Base-by-base conservation (phyloP, 2,329 filamentous ascomycete genomes). In the Neonectria faginata region DNA sequence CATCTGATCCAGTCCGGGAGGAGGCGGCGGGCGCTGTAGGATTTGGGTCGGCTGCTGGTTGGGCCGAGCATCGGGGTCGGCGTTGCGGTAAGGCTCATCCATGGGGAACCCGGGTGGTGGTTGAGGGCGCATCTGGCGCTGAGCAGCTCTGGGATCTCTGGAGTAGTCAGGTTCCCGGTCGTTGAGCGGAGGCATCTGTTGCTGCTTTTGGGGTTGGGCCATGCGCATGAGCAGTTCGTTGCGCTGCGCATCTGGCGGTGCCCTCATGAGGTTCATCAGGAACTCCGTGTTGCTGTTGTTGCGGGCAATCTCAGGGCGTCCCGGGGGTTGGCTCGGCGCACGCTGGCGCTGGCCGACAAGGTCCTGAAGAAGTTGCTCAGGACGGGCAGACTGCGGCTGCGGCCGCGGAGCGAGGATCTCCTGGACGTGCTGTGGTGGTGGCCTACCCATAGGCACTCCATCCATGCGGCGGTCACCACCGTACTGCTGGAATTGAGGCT, bases 241-340 rank as follows among this genome's bases (percentile, higher is more conserved):
- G 36, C 81, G 80, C 42, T 84, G 84, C 6, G 80, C 77, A 29
- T 88, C 85, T 0, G 84, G 81, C 1, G 75, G 75, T 41, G 80
- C 80, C 63, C 85, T 83, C 92, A 97, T 96, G 31, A 97, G 84
- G 66, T 90, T 92, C 79, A 97, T 92, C 53, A 97, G 82, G 76
- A 96, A 94, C 68, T 97, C 92, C n/a, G 91, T 88, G 71, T 95
- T 92, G 71, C 84, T 88, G 75, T 86, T 89, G 75, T 82, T 84
- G 52, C 80, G 82, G 70, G 76, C 75, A 58, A 66, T 68, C 69
- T 87, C 84, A 39, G 79, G 77, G 36, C 85, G 81, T 7, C 76
- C 76, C 16, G 81, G 83, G 41, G 80, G 78, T 65, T 88, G 86
- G 72, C 81, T 87, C 18, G 85, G 81, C 14, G 83, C 79, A 42